phyloP scores from a whole-genome alignment of 2,329 filamentous ascomycete genomes.

The Diplodia seriata region DNA sequence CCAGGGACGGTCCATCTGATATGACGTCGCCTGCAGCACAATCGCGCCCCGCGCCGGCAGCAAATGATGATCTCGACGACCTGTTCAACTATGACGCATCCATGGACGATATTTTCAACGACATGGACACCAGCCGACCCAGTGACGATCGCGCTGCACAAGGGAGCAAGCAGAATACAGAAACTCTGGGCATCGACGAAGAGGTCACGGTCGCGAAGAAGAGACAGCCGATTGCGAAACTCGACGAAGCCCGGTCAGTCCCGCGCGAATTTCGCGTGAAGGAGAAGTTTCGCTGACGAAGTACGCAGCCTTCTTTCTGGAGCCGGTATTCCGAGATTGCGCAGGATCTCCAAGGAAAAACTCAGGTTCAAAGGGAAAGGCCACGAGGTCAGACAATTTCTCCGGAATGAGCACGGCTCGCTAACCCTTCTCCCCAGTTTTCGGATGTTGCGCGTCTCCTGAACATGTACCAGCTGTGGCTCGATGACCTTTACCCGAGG shows the following conservation, averaged over 20 bases:
- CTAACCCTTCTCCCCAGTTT: constrained; percentile 62
- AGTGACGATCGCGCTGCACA: constrained; percentile 34
- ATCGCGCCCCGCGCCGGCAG: constrained; percentile 36
- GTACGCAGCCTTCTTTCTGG: constrained; percentile 74
- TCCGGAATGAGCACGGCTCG: constrained; percentile 23
- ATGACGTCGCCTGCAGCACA: constrained; percentile 34
- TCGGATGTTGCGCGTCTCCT: constrained; percentile 82
- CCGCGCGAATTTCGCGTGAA: constrained; percentile 12
- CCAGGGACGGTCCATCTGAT: constrained; percentile 39
- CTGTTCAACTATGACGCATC: constrained; percentile 78
- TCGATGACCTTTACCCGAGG: constrained; percentile 93
- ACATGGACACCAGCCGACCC: constrained; percentile 38
- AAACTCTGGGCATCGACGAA: constrained; percentile 78
- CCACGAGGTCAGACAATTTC: constrained; percentile 70
- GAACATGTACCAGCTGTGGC: constrained; percentile 93
- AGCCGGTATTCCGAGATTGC: constrained; percentile 82
- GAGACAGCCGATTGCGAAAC: constrained; percentile 77
- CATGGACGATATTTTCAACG: constrained; percentile 58
- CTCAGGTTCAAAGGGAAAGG: constrained; percentile 91
- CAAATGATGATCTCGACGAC: constrained; percentile 64
- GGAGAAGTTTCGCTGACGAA: constrained; percentile 2
- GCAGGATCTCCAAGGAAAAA: constrained; percentile 70
- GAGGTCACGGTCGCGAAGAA: constrained; percentile 84
- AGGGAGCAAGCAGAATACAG: constrained; percentile 19
- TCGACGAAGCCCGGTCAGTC: constrained; percentile 77